These are phyloP conservation scores for Yamadazyma triangularis DNA, from an alignment of 1,139 yeast genomes.

Conservation along the genomic window DNA sequence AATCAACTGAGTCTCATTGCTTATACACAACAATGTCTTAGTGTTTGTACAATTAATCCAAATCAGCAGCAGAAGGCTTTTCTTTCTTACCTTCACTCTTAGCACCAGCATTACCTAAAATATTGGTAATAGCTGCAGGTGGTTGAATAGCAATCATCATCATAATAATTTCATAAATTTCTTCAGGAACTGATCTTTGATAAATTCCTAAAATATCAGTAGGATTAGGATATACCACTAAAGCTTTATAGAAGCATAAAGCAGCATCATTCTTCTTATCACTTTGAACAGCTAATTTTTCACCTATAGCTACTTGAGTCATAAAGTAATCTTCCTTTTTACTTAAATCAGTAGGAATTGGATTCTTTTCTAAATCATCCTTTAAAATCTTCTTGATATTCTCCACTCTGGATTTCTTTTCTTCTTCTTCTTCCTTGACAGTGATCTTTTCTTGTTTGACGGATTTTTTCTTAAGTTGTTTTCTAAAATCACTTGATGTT, in stretches of 20 bases:
- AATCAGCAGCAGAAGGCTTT: slow-evolving; percentile 20
- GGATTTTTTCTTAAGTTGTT: slow-evolving; percentile 58
- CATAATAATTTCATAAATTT: slow-evolving; percentile 75
- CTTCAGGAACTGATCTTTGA: slow-evolving; percentile 82
- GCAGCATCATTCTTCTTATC: slow-evolving; percentile 75
- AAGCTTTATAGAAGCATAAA: slow-evolving; percentile 88
- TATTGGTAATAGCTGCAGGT: slow-evolving; percentile 72
- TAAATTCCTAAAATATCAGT: slow-evolving; percentile 84
- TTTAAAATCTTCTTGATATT: slow-evolving; percentile 58
- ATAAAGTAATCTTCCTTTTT: slow-evolving; percentile 78
- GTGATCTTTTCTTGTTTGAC: slow-evolving; percentile 55
- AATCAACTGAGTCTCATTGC: too few species aligned
- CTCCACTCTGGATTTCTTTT: slow-evolving; percentile 57
- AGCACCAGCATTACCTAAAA: slow-evolving; percentile 46
- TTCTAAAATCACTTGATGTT: slow-evolving; percentile 76
- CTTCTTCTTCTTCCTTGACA: slow-evolving; percentile 53
- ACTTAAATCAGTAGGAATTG: slow-evolving; percentile 67
- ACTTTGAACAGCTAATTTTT: slow-evolving; percentile 56
- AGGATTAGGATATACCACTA: slow-evolving; percentile 91
- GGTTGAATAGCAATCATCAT: slow-evolving; percentile 89
- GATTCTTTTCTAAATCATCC: slow-evolving; percentile 62
- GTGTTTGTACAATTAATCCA: slow-evolving; percentile 35
- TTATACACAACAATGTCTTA: too few species aligned
- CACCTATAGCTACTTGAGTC: slow-evolving; percentile 81
- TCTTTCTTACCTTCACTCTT: too few species aligned